These are phyloP conservation scores for Alternaria viburni DNA, from an alignment of 2,329 filamentous ascomycete genomes.

Conservation along the genomic window DNA sequence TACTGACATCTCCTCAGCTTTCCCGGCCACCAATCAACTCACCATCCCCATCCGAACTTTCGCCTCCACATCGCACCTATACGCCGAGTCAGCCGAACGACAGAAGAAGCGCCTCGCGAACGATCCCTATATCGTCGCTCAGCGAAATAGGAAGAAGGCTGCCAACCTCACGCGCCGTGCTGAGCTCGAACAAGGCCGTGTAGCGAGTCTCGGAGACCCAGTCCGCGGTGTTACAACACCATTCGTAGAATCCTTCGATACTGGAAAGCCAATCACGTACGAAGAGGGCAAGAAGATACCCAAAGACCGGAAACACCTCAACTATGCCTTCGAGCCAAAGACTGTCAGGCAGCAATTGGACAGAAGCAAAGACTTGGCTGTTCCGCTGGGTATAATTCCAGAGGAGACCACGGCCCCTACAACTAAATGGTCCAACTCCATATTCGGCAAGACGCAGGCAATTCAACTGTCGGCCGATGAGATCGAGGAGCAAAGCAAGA, in stretches of 20 bases:
- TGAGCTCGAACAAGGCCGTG: conserved; percentile 70
- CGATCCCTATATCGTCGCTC: conserved; percentile 83
- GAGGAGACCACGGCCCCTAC: conserved; percentile 1
- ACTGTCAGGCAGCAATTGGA: conserved; percentile 72
- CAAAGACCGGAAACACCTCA: conserved; percentile 61
- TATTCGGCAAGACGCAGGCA: conserved; percentile 4
- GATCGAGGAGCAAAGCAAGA: conserved; percentile 25
- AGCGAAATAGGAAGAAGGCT: conserved; percentile 81
- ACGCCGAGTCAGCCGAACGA: conserved; percentile 57
- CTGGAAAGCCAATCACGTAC: conserved; percentile 52
- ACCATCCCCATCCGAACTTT: conserved; percentile 62
- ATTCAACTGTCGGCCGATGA: conserved; percentile 26
- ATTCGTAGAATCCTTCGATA: conserved; percentile 82
- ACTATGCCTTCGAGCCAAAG: conserved; percentile 73
- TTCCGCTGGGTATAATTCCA: conserved; percentile 53
- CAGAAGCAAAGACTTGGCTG: conserved; percentile 71
- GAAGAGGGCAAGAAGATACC: conserved; percentile 28
- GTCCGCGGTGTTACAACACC: conserved; percentile 79
- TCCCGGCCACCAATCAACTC: conserved; percentile 44
- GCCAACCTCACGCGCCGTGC: conserved; percentile 79
- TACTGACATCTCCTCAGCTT: conserved; percentile 13
- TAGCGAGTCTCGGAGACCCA: conserved; percentile 73
- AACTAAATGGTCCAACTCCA: conserved; percentile 13
- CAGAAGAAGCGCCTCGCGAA: conserved; percentile 67
- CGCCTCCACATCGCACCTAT: conserved; percentile 68